Conservation (phyloP, 805 yeast genomes). For the Suhomyces prunicola region DNA sequence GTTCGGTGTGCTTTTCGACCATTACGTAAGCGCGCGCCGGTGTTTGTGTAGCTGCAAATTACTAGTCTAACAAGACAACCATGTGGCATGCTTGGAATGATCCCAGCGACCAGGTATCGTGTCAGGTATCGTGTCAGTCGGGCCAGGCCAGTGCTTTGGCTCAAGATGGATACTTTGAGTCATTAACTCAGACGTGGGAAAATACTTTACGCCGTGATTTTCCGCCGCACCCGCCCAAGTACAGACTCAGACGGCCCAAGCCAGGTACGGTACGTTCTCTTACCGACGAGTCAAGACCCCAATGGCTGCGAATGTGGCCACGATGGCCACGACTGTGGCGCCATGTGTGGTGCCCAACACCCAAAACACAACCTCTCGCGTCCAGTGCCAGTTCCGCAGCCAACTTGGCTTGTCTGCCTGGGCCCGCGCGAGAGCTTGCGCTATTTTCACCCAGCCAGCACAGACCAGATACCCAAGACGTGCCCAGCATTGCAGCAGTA, state of each 20-base stretch:
- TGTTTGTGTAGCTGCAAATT: background rate
- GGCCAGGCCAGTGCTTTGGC: background rate
- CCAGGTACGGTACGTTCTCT: background rate
- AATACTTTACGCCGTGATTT: background rate
- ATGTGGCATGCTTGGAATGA: background rate
- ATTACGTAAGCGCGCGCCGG: background rate
- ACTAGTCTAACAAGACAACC: background rate
- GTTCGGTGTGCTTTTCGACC: background rate
- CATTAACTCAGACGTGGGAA: background rate
- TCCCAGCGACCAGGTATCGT: background rate
- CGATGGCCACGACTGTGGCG: background rate
- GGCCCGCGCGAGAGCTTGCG: constrained; percentile 12
- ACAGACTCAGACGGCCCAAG: background rate
- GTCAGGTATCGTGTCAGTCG: background rate
- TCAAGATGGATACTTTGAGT: background rate
- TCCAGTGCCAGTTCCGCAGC: too few relatives aligned
- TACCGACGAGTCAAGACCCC: background rate
- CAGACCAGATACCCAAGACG: constrained; percentile 18
- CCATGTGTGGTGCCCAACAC: background rate
- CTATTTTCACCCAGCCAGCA: constrained; percentile 27
- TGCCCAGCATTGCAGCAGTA: constrained; percentile 18
- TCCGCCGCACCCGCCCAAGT: background rate
- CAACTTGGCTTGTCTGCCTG: background rate
- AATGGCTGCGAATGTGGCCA: background rate
- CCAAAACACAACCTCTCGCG: too few relatives aligned